Base-by-base conservation (phyloP, 2,329 filamentous ascomycete species). In the Paraconiothyrium brasiliense region DNA sequence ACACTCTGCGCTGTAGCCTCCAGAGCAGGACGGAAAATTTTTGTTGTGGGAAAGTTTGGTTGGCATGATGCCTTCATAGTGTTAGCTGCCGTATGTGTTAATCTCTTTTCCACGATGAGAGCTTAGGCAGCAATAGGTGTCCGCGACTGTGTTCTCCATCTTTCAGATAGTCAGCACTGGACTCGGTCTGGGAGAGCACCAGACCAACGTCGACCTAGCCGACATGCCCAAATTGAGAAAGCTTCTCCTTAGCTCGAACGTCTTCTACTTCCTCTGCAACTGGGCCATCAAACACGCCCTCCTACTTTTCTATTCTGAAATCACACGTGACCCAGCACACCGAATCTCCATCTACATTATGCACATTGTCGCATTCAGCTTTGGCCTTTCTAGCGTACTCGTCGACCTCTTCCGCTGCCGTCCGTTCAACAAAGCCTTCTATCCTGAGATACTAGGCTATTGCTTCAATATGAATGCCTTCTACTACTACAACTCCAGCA, bases 211-310 rank as follows among this genome's bases (percentile, higher is more conserved):
- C 14, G 20, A 58, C 44, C 55, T 57, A 8, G 41, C 59, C 8
- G 46, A 67, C 6, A 55, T 68, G 55, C 56, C 54, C 10, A 55
- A 60, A 1, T 54, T 72, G 32, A 35, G 58, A 5, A 72, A 73
- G 67, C 46, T 71, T 27, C 54, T 62, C 55, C 69, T 69, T 68
- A 75, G 65, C 11, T 66, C 71, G 6, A 64, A 67, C 20, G 61
- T 74, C 22, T 79, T 79, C 64, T 81, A 81, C 66, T 78, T 79
- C 61, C 59, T 69, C 47, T 78, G 77, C 57, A 79, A 80, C 58
- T 79, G 78, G 73, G 75, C 72, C 49, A 71, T 81, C 61, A 80
- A 81, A 66, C 70, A 80, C 46, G 78, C 78, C 0, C 70, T 81
- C 8, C 71, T 81, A 8, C 67, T 78, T 58, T 74, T 81, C 67